These are phyloP conservation scores for Phytophthora litchii DNA, from an alignment of 352 stramenopile genomes.

Conservation along the genomic window DNA sequence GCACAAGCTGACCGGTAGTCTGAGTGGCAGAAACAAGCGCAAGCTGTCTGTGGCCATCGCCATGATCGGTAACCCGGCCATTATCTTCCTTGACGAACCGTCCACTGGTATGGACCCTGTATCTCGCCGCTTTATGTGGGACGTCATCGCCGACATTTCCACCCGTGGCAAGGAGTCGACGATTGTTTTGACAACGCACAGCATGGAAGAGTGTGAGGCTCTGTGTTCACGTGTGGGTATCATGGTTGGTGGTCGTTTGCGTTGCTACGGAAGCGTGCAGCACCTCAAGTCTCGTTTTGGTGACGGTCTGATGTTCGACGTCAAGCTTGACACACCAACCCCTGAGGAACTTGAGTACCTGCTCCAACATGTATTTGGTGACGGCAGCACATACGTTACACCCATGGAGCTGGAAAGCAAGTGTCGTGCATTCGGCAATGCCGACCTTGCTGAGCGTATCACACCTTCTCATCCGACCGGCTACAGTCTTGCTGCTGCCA, in stretches of 20 bases:
- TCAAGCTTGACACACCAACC: constrained; percentile 40
- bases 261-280: constrained; percentile 78
- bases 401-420: constrained; percentile 27
- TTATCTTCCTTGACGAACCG: constrained; percentile 91
- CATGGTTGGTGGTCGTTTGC: constrained; percentile 75
- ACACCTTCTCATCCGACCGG: constrained; percentile 52
- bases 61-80: constrained; percentile 90
- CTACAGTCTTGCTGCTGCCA: constrained; percentile 52
- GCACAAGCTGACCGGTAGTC: constrained; percentile 72
- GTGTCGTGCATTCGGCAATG: constrained; percentile 56
- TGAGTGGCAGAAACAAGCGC: constrained; percentile 94
- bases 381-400: constrained; percentile 34
- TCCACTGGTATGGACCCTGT: constrained; percentile 93
- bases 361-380: constrained; percentile 19
- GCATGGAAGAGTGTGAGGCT: constrained; percentile 80
- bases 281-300: constrained; percentile 96
- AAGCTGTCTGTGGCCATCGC: constrained; percentile 93
- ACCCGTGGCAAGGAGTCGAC: constrained; percentile 60
- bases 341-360: constrained; percentile 35
- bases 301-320: constrained; percentile 89
- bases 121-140: constrained; percentile 42
- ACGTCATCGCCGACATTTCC: constrained; percentile 78
- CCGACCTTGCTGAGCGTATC: constrained; percentile 38
- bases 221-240: constrained; percentile 90
- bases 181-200: constrained; percentile 87